These are phyloP conservation scores for Flaveria linearis DNA, from an alignment of 129 eudicot species.

Conservation along the genomic window DNA sequence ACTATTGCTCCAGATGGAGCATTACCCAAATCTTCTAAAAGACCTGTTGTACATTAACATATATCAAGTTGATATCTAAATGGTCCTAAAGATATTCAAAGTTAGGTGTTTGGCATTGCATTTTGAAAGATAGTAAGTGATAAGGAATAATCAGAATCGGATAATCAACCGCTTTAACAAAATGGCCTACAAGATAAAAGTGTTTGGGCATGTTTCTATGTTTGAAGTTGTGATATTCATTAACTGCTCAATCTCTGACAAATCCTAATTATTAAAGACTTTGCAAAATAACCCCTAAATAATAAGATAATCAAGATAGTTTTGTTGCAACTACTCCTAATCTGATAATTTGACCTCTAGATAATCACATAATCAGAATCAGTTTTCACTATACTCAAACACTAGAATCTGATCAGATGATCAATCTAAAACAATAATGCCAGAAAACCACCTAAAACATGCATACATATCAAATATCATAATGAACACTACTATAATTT, in stretches of 20 bases:
- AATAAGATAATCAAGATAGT: not conserved
- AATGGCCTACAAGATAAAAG: not conserved
- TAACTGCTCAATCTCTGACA: too few species aligned
- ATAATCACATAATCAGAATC: too few species aligned
- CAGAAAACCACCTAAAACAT: not conserved
- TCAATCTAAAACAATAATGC: not conserved
- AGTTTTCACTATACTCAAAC: too few species aligned
- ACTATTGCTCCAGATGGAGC: slow-evolving; percentile 76
- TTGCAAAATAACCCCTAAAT: too few species aligned
- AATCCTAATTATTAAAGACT: too few species aligned
- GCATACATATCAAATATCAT: not conserved
- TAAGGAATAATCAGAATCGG: not conserved
- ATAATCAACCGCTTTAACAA: not conserved
- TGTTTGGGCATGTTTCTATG: not conserved
- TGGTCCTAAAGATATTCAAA: not conserved
- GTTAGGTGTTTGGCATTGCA: not conserved
- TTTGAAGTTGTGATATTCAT: not conserved
- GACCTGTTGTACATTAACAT: slow-evolving; percentile 40
- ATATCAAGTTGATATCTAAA: slow-evolving; percentile 14
- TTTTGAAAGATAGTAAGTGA: not conserved
- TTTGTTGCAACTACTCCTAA: too few species aligned
- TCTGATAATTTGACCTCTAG: too few species aligned
- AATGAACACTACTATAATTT: not conserved
- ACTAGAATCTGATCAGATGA: not conserved
- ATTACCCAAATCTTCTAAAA: slow-evolving; percentile 65